Evolutionary conservation across 2,329 filamentous ascomycete species (phyloP), one percentile per base, ranked within the genome.

Genomic region (Chrysoporthe puriensis): DNA sequence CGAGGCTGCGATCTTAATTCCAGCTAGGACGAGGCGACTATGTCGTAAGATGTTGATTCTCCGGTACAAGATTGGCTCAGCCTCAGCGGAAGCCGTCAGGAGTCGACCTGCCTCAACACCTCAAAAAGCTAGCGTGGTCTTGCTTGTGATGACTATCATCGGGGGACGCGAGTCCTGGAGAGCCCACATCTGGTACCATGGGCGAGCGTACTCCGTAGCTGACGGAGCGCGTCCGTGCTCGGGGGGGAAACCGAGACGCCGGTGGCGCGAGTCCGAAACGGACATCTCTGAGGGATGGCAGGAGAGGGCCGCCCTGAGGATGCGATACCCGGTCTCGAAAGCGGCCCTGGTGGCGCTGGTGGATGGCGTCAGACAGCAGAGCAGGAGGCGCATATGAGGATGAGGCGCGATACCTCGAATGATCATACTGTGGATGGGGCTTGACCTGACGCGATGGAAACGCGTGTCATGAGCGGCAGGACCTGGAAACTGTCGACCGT

Each of bases 391-490:
- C 43, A 48, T n/a, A 14, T n/a, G 42, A 32, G 26, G 43, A n/a
- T 46, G 59, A 61, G 43, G 59, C 42, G 59, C 59, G 43, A 46
- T 16, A 36, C n/a, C 59, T 61, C 42, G 43, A 61, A 34, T 61
- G 59, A 61, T 32, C 21, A 46, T 6, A 40, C 44, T 69, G 62
- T 26, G 14, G 63, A 54, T 68, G 66, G 66, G 52, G 62, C 59
- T 54, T 57, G 52, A 52, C 50, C 44, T 59, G 62, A 68, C 66
- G 68, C 68, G 68, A 67, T 63, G 61, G 43, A 63, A 60, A 65
- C 64, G 66, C 68, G 68, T 68, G 59, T 61, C 59, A 61, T 61
- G 59, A 46, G 36, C 42, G 54, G 54, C 54, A 57, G 54, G 34
- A 36, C 14, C 26, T 57, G 52, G 26, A 40, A 57, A 26, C 26